A percentile compares a stretch with the other conserved stretches of the same genome.
phyloP scores from a whole-genome alignment of 352 stramenopile species.

The Phytophthora gonapodyides region DNA sequence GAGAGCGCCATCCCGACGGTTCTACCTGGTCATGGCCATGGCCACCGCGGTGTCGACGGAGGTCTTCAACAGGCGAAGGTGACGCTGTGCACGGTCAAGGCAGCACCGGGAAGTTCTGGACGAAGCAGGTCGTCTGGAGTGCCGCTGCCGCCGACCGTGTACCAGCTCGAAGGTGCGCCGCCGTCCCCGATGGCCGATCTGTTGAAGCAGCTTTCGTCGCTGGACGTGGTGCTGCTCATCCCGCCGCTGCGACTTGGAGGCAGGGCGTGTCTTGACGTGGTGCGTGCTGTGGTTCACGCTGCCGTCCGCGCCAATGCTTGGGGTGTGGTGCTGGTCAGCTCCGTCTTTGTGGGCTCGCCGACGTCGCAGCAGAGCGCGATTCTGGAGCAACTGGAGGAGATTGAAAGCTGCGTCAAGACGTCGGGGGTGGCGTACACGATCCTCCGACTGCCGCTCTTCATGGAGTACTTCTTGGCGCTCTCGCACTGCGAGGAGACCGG shows the following conservation, averaged over 20 bases:
- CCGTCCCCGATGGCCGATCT: slow-evolving; percentile 60
- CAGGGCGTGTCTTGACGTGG: slow-evolving; percentile 57
- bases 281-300: slow-evolving; percentile 57
- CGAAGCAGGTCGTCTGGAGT: slow-evolving; percentile 14
- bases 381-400: slow-evolving; percentile 63
- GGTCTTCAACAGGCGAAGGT: slow-evolving; percentile 61
- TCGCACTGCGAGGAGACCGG: slow-evolving; percentile 29
- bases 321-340: slow-evolving; percentile 77
- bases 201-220: slow-evolving; percentile 57
- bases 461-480: slow-evolving; percentile 79
- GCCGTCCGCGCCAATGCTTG: slow-evolving; percentile 55
- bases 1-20: slow-evolving; percentile 57
- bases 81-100: slow-evolving; percentile 75
- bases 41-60: slow-evolving; percentile 16
- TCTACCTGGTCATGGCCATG: slow-evolving; percentile 15
- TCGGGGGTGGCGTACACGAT: slow-evolving; percentile 66
- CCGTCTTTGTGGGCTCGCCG: slow-evolving; percentile 56
- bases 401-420: slow-evolving; percentile 64
- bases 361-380: slow-evolving; percentile 34
- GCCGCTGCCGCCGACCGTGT: slow-evolving; percentile 34
- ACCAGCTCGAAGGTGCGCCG: slow-evolving; percentile 43
- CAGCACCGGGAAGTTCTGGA: slow-evolving; percentile 24
- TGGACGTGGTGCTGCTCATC: slow-evolving; percentile 77
- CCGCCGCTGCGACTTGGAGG: slow-evolving; percentile 60
- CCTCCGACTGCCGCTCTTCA: slow-evolving; percentile 72